These are phyloP conservation scores for Amauroascus verrucosus DNA, from an alignment of 2,329 filamentous ascomycete genomes.

Conservation along the genomic window DNA sequence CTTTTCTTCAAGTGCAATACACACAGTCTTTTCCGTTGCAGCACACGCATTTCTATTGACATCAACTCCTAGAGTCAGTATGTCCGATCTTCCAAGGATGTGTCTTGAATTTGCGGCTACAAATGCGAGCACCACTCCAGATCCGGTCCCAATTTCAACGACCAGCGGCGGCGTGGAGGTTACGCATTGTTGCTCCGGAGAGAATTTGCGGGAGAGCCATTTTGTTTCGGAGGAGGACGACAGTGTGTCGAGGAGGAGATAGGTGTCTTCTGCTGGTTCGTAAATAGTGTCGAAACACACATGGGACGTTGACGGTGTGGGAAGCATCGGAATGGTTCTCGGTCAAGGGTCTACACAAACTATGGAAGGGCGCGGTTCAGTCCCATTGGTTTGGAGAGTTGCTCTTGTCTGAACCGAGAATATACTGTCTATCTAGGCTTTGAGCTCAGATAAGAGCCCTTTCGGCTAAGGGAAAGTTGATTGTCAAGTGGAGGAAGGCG, in stretches of 20 bases:
- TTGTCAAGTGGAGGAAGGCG: not conserved
- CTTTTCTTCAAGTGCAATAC: conserved; percentile 35
- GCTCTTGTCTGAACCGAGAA: not conserved
- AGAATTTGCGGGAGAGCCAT: conserved; percentile 59
- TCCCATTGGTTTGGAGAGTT: not conserved
- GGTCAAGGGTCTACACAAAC: not conserved
- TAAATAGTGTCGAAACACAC: conserved; percentile 83
- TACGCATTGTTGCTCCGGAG: conserved; percentile 2
- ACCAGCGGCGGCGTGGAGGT: conserved; percentile 49
- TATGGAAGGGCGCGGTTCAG: not conserved
- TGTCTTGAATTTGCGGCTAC: conserved; percentile 59
- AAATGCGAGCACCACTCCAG: conserved; percentile 88
- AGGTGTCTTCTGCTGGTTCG: conserved; percentile 93
- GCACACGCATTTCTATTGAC: conserved; percentile 74
- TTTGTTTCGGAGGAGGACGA: conserved; percentile 57
- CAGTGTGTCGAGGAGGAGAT: conserved; percentile 82
- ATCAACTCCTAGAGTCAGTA: conserved; percentile 70
- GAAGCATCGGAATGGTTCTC: conserved; percentile 55
- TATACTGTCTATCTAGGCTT: not conserved
- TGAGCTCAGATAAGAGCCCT: not conserved
- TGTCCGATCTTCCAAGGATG: conserved; percentile 61
- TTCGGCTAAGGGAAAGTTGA: not conserved
- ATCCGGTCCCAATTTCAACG: conserved; percentile 81
- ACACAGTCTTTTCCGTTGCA: conserved; percentile 62
- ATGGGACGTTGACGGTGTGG: conserved; percentile 87